Evolutionary conservation across 2,329 filamentous ascomycete genomes (phyloP), one percentile per base, ranked within the genome.

Genomic region (Zymoseptoria pseudotritici): DNA sequence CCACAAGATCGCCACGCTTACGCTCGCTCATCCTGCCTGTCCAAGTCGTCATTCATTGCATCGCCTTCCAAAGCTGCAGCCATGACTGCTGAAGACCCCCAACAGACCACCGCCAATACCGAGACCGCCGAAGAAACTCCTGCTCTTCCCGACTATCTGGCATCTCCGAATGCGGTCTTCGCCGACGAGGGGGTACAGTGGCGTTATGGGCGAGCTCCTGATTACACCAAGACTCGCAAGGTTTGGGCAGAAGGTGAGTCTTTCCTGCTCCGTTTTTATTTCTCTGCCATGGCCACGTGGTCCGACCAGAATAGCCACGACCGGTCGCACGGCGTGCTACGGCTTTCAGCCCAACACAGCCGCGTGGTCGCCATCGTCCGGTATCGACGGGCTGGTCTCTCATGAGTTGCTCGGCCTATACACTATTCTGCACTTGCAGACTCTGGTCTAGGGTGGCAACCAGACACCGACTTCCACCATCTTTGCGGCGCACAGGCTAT

Each of bases 201-300:
- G 85, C 77, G 85, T 53, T 82, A 86, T 71, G 83, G 83, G 9
- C 73, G 74, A 57, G 78, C 82, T 50, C 86, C 86, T 1, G 84
- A 88, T 69, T 88, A 88, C 71, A 79, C 78, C 46, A 86, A 85
- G 69, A 88, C 85, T 2, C 77, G 86, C 46, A 79, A 80, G 59
- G 78, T 84, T 51, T 88, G 79, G 70, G 75, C 77, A 63, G 76
- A 85, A 67, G 83, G 85, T 87, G 71, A 73, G 80, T 13, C 4
- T 13, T 42, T 17, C 36, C 36, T 17, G 36, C 17, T 60, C 22
- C 22, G 8, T n/a, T 53, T 17, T 11, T 7, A 26, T 42, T 42
- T n/a, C 13, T n/a, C 36, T 36, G 11, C 36, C 4, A 42, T 6
- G 11, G 10, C 10, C 36, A 42, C 11, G 11, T 17, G 17, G 11